phyloP scores from a whole-genome alignment of 306 rosid genomes.

The Mimosa pudica region DNA sequence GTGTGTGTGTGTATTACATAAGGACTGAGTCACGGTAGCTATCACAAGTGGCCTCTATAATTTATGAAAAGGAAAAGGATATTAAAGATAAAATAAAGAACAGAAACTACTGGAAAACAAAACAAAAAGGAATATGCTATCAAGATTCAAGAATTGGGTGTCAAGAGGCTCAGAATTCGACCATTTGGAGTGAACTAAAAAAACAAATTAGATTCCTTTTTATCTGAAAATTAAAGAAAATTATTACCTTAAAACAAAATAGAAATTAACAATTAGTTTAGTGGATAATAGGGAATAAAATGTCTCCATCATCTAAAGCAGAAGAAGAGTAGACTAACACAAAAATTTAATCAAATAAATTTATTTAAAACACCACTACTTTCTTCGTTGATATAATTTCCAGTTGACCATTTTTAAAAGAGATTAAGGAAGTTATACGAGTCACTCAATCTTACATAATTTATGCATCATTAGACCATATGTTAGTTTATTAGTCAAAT shows the following conservation, averaged over 20 bases:
- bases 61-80: slow-evolving; percentile 16
- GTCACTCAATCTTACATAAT: no score
- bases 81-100: slow-evolving; percentile 14
- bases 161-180: not conserved
- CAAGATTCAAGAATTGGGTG: slow-evolving; percentile 21
- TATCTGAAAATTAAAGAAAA: not conserved
- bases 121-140: slow-evolving; percentile 20
- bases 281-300: not conserved
- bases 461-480: no score
- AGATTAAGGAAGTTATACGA: no score
- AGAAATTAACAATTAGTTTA: not conserved
- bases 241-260: slow-evolving; percentile 3
- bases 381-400: no score
- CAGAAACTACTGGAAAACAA: slow-evolving; percentile 28
- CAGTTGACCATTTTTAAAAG: no score
- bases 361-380: no score
- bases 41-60: slow-evolving; percentile 44
- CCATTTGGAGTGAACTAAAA: slow-evolving; percentile 18
- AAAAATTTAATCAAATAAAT: not conserved
- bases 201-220: not conserved
- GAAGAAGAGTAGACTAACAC: not conserved
- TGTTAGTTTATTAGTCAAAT: no score
- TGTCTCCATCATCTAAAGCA: not conserved
- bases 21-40: slow-evolving; percentile 47
- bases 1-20: not conserved